These are phyloP conservation scores for Fusarium ramigenum DNA, from an alignment of 2,329 filamentous ascomycete species.

Conservation along the genomic window DNA sequence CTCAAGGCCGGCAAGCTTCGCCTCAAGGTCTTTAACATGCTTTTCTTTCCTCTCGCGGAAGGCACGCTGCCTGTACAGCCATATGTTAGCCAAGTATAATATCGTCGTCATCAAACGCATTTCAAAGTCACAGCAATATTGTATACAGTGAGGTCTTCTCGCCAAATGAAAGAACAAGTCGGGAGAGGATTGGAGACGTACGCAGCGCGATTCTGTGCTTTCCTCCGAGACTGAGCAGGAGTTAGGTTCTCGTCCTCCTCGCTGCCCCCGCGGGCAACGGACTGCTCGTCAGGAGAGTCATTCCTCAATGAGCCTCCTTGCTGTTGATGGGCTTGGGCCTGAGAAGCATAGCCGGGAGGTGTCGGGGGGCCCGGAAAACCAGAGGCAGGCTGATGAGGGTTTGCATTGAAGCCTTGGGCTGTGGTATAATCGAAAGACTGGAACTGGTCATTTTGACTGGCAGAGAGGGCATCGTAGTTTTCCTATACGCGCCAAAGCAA, in stretches of 20 bases:
- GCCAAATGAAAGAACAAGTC: not conserved
- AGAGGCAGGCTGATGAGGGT: conserved; percentile 48
- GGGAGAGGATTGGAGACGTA: conserved; percentile 52
- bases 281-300: conserved; percentile 46
- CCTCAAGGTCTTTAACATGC: conserved; percentile 92
- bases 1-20: conserved; percentile 81
- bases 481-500: conserved; percentile 51
- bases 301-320: conserved; percentile 38
- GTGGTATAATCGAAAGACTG: conserved; percentile 55
- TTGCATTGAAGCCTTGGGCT: conserved; percentile 51
- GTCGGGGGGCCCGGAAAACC: conserved; percentile 59
- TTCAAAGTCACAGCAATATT: not conserved
- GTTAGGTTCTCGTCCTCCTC: conserved; percentile 67
- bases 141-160: not conserved
- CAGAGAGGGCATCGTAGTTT: conserved; percentile 58
- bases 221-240: conserved; percentile 66
- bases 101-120: not conserved
- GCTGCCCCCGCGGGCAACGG: conserved; percentile 52
- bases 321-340: conserved; percentile 37
- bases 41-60: conserved; percentile 96
- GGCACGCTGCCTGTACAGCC: conserved; percentile 78
- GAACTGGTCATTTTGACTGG: conserved; percentile 56
- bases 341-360: conserved; percentile 55
- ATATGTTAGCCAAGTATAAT: conserved; percentile 21
- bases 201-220: conserved; percentile 70